Conservation (phyloP, 805 yeast genomes). For the Wickerhamomyces ciferrii region DNA sequence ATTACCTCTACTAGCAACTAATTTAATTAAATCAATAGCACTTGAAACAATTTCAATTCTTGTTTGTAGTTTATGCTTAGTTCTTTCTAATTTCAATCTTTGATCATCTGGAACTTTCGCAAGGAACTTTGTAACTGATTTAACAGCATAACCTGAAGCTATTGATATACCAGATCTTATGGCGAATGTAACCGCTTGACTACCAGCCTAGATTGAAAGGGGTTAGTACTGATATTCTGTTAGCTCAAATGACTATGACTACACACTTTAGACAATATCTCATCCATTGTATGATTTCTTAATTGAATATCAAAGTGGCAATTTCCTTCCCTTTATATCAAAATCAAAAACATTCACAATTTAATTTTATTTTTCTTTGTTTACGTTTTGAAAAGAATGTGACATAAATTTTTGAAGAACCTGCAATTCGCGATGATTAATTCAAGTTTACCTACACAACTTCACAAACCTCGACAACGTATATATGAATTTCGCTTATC, state of each 20-base stretch:
- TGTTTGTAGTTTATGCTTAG: conserved; percentile 42
- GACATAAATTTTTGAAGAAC: background rate
- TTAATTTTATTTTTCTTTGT: background rate
- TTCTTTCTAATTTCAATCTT: conserved; percentile 34
- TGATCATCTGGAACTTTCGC: conserved; percentile 52
- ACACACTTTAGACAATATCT: conserved; percentile 29
- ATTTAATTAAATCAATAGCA: conserved; percentile 62
- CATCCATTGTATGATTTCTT: conserved; percentile 28
- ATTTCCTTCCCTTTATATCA: too few species aligned
- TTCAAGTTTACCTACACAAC: too few species aligned
- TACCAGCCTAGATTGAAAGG: conserved; percentile 44
- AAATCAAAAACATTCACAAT: too few species aligned
- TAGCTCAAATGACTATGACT: background rate
- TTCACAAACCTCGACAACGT: too few species aligned
- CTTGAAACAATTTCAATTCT: conserved; percentile 57
- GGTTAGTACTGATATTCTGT: background rate
- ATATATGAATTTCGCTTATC: too few species aligned
- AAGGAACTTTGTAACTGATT: conserved; percentile 51
- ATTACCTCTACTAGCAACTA: conserved; percentile 59
- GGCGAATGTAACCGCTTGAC: conserved; percentile 77
- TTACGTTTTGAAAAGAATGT: background rate
- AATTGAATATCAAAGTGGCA: too few species aligned
- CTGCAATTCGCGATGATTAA: too few species aligned
- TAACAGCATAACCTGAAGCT: conserved; percentile 70
- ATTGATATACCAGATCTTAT: conserved; percentile 69